Evolutionary conservation across 352 stramenopile genomes (phyloP).

Genomic region (Globisporangium nunn): DNA sequence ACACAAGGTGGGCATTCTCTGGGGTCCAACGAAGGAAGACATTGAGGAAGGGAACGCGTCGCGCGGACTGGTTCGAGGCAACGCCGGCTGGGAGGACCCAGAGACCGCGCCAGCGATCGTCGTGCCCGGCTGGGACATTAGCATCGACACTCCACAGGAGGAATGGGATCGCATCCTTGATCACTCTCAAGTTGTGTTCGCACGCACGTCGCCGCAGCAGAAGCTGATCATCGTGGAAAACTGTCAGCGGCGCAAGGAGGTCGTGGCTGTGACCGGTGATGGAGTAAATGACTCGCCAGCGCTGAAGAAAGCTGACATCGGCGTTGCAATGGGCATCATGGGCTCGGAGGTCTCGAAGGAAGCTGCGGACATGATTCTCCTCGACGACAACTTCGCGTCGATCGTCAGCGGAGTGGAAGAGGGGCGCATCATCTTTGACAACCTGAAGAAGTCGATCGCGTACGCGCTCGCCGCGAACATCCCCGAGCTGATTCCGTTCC

Average conservation of each 20-base stretch:
- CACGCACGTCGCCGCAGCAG: slow-evolving; percentile 91
- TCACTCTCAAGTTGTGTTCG: slow-evolving; percentile 93
- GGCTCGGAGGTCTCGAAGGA: slow-evolving; percentile 95
- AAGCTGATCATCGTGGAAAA: slow-evolving; percentile 95
- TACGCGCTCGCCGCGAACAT: slow-evolving; percentile 92
- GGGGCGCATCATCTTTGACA: slow-evolving; percentile 93
- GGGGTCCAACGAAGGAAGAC: slow-evolving; percentile 77
- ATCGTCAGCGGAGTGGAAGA: slow-evolving; percentile 94
- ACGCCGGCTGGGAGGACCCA: slow-evolving; percentile 68
- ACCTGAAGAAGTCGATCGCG: slow-evolving; percentile 92
- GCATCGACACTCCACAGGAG: slow-evolving; percentile 58
- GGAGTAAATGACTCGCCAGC: slow-evolving; percentile 97
- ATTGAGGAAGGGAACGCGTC: slow-evolving; percentile 74
- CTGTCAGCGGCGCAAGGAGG: slow-evolving; percentile 74
- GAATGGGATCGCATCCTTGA: slow-evolving; percentile 85
- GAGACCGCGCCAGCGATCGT: slow-evolving; percentile 76
- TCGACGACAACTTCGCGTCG: slow-evolving; percentile 97
- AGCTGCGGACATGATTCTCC: slow-evolving; percentile 93
- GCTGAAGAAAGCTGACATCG: slow-evolving; percentile 96
- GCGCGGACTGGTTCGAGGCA: slow-evolving; percentile 43
- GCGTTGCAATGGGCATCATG: slow-evolving; percentile 97
- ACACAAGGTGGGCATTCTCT: slow-evolving; percentile 91
- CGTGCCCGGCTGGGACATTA: slow-evolving; percentile 79
- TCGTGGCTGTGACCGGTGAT: slow-evolving; percentile 95
- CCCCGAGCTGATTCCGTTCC: slow-evolving; percentile 80